Conservation (phyloP, 176 grass and related monocot genomes). For the Tillandsia leiboldiana region DNA sequence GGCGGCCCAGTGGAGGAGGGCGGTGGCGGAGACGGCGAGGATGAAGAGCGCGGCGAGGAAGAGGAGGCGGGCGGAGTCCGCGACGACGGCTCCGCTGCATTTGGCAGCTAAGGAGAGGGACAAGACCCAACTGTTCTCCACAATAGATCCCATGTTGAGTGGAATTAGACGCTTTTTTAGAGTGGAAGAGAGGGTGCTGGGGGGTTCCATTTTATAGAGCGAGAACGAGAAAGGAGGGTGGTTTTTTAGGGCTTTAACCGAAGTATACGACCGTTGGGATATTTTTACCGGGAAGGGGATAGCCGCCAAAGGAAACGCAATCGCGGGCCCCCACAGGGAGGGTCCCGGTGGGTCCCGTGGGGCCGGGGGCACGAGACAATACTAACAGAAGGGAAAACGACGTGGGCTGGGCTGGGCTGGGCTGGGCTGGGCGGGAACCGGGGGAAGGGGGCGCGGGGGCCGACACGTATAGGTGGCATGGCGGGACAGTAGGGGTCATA, state of each 20-base stretch:
- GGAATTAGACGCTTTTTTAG: neutral
- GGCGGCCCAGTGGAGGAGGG: conserved; percentile 45
- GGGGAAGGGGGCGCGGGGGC: neutral
- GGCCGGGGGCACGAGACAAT: too few relatives aligned
- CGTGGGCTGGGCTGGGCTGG: neutral
- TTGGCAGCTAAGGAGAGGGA: conserved; percentile 52
- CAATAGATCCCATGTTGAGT: conserved; percentile 31
- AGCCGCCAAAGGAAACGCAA: neutral
- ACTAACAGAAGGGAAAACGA: too few relatives aligned
- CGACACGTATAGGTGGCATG: neutral
- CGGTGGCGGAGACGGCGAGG: conserved; percentile 16
- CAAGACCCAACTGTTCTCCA: conserved; percentile 43
- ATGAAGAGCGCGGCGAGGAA: conserved; percentile 7
- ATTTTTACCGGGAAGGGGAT: neutral
- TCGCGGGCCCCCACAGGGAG: neutral
- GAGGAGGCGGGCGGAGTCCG: conserved; percentile 23
- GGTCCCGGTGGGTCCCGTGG: too few relatives aligned
- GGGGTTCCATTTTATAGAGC: neutral
- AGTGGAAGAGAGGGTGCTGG: neutral
- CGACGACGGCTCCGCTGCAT: conserved; percentile 25
- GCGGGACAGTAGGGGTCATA: neutral
- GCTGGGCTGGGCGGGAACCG: neutral
- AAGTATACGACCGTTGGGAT: neutral
- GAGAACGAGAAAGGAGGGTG: neutral
- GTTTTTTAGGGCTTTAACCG: neutral